A percentile compares a stretch with the other conserved stretches of the same genome.
Evolutionary conservation across 2,329 filamentous ascomycete genomes (phyloP).

Genomic region (Xylaria sp.): DNA sequence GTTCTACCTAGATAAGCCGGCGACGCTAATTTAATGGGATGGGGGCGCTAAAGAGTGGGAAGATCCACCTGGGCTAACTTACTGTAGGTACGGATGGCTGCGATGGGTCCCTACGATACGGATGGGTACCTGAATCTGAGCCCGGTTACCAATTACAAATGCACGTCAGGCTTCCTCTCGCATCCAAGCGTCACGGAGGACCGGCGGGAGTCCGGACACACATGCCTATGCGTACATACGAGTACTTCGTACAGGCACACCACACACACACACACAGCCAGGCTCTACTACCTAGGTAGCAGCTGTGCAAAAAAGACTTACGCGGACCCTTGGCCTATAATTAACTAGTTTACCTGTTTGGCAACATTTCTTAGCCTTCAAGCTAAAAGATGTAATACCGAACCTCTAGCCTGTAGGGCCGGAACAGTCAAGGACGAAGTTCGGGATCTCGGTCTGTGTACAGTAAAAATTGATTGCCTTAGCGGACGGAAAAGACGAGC

Average conservation of each 20-base stretch:
- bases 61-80: background rate
- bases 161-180: background rate
- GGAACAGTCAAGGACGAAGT: background rate
- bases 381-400: background rate
- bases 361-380: background rate
- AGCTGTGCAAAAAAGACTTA: no score
- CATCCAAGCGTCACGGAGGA: background rate
- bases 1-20: background rate
- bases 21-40: background rate
- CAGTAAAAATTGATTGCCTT: background rate
- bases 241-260: no score
- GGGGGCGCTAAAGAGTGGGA: background rate
- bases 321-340: background rate
- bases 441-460: background rate
- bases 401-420: background rate
- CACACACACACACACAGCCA: no score
- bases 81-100: background rate
- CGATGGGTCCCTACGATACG: no score
- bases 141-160: background rate
- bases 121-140: no score
- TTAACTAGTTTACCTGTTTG: background rate
- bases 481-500: no score
- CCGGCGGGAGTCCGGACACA: background rate
- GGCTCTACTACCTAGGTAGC: no score
- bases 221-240: background rate